Base-by-base conservation (phyloP, 208 protist genomes). In the Acanthamoeba triangularis region DNA sequence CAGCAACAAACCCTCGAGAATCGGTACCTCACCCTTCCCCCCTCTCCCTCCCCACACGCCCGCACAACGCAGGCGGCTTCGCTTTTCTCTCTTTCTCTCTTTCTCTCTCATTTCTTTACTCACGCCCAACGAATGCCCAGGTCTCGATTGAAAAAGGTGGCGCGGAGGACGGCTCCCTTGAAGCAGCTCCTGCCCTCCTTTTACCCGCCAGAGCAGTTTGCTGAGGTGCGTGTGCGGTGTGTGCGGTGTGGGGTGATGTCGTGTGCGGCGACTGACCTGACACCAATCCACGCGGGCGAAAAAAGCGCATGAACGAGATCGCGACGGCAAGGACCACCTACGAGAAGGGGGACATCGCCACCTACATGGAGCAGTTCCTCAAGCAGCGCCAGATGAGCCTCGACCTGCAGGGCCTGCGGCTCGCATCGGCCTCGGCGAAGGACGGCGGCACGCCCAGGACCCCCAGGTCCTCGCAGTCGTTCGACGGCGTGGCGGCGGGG, bases 321-420 rank as follows among this genome's bases (percentile, higher is more conserved):
- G n/a, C 33, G 33, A n/a, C 65, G 20, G 74, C 74, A 2, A 82
- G n/a, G 74, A 49, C 63, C 16, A 10, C n/a, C 41, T 82, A 33
- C 74, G n/a, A 16, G 10, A 82, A 82, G 74, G 18, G 11, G 74
- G 74, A 82, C 18, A 82, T 82, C 41, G 37, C 37, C 28, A 47
- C 1, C 28, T 82, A 25, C 74, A 82, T 82, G 74, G 74, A 82
- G 41, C 25, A 82, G 30, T 82, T 82, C 37, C 74, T 82, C 30
- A 37, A 82, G 35, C 74, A 49, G 74, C 74, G 74, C 41, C n/a
- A 82, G 33, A 28, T 35, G 63, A 72, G 23, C 63, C 74, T 37
- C 33, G 30, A 28, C 3, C n/a, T n/a, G n/a, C n/a, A 37, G 23
- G 18, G 35, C 74, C 35, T 56, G 52, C 61, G 25, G 61, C 6